These are phyloP conservation scores for Aciculosporium take DNA, from an alignment of 2,329 filamentous ascomycete species.

Conservation along the genomic window DNA sequence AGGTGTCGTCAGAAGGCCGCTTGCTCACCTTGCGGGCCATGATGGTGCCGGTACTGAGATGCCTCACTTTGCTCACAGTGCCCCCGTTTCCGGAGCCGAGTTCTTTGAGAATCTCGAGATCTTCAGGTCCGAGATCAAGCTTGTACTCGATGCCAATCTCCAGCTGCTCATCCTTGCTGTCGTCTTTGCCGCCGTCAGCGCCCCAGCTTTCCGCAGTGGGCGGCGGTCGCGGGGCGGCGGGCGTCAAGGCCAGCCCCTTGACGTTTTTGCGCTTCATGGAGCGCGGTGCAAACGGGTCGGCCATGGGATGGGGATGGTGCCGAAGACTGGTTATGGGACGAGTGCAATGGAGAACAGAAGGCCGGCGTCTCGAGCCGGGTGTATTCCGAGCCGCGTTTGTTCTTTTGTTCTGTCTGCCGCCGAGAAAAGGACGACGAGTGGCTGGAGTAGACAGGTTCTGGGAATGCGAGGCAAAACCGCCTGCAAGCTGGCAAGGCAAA, in stretches of 20 bases:
- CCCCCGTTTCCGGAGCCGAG: slow-evolving; percentile 92
- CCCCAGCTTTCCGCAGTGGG: slow-evolving; percentile 57
- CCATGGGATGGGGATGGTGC: slow-evolving; percentile 40
- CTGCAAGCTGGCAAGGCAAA: neutral
- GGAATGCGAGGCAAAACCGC: neutral
- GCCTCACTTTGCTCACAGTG: slow-evolving; percentile 94
- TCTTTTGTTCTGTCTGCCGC: too few species aligned
- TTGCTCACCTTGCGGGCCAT: slow-evolving; percentile 85
- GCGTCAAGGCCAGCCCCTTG: slow-evolving; percentile 82
- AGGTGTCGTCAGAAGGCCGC: neutral
- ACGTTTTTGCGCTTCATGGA: slow-evolving; percentile 99
- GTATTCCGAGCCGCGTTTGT: too few species aligned
- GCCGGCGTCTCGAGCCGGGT: neutral
- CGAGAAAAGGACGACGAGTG: neutral
- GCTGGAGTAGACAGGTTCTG: neutral
- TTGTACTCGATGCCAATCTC: slow-evolving; percentile 98
- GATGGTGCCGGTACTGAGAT: slow-evolving; percentile 83
- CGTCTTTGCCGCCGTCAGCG: slow-evolving; percentile 45
- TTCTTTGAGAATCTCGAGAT: slow-evolving; percentile 86
- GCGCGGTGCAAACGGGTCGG: slow-evolving; percentile 48
- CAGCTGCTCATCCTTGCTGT: slow-evolving; percentile 46
- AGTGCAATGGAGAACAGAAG: neutral
- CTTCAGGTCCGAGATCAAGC: slow-evolving; percentile 78
- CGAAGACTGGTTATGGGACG: neutral
- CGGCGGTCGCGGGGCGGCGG: slow-evolving; percentile 56